Percentiles rank a stretch among this genome's conserved stretches.
Conservation (phyloP, 176 grass and related monocot genomes). For the Coix lacrymajobi region DNA sequence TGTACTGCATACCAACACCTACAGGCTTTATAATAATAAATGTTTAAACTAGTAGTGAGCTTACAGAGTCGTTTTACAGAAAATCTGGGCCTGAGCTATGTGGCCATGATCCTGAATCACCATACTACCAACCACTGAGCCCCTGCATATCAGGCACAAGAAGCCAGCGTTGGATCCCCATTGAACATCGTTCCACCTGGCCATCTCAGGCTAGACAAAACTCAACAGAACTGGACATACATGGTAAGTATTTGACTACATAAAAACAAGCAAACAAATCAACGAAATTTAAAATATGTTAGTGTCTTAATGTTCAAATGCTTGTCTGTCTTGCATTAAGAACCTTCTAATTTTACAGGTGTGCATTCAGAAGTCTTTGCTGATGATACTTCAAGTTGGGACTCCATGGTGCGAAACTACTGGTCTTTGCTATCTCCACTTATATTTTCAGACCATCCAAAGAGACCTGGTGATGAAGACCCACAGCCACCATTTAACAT, state of each 20-base stretch:
- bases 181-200: conserved; percentile 74
- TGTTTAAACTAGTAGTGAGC: not conserved
- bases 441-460: conserved; percentile 99
- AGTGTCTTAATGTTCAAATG: conserved; percentile 10
- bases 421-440: conserved; percentile 96
- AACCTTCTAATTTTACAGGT: conserved; percentile 37
- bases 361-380: conserved; percentile 65
- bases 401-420: conserved; percentile 73
- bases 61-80: conserved; percentile 41
- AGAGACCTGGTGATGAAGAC: conserved; percentile 96
- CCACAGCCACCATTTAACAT: conserved; percentile 98
- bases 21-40: not conserved
- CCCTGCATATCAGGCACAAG: conserved; percentile 91
- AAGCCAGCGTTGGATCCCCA: conserved; percentile 83
- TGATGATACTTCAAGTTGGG: conserved; percentile 77
- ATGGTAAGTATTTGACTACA: conserved; percentile 50
- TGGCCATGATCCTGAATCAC: conserved; percentile 72
- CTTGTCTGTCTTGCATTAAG: conserved; percentile 14
- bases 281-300: not conserved
- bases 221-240: conserved; percentile 80
- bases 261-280: not conserved
- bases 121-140: conserved; percentile 81
- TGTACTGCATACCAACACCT: not conserved
- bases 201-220: conserved; percentile 73
- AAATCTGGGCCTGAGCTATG: conserved; percentile 77